Evolutionary conservation across 2,329 filamentous ascomycete species (phyloP).

Genomic region (Penicillium oxalicum): DNA sequence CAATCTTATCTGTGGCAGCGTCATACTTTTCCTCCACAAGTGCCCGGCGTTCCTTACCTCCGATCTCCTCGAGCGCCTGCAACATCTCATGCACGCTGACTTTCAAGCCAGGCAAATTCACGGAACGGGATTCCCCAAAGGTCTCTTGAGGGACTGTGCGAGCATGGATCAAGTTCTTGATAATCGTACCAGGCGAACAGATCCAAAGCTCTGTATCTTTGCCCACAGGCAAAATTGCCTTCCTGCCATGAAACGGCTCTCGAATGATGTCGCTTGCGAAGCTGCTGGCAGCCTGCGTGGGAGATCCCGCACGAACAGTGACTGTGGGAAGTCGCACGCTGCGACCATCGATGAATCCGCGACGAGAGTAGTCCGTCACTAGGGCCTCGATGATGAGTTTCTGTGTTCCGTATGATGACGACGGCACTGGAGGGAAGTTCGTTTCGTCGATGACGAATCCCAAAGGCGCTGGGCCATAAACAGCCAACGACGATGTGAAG

Average conservation of each 20-base stretch:
- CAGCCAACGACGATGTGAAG: slow-evolving; percentile 46
- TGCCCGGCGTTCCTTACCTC: slow-evolving; percentile 50
- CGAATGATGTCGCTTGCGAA: slow-evolving; percentile 51
- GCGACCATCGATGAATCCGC: slow-evolving; percentile 45
- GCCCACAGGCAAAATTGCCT: slow-evolving; percentile 47
- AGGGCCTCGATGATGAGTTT: slow-evolving; percentile 48
- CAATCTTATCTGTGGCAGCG: slow-evolving; percentile 50
- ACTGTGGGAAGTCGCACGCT: slow-evolving; percentile 48
- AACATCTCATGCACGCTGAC: slow-evolving; percentile 57
- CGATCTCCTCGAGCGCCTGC: slow-evolving; percentile 52
- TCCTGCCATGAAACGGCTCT: slow-evolving; percentile 48
- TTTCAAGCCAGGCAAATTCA: slow-evolving; percentile 51
- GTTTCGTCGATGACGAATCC: slow-evolving; percentile 40
- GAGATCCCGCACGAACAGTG: slow-evolving; percentile 46
- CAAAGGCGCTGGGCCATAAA: slow-evolving; percentile 46
- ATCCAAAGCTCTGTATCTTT: slow-evolving; percentile 53
- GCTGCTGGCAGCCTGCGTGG: slow-evolving; percentile 47
- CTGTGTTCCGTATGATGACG: slow-evolving; percentile 48
- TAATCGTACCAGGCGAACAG: slow-evolving; percentile 50
- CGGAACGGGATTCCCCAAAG: slow-evolving; percentile 49
- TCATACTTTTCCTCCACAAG: slow-evolving; percentile 52
- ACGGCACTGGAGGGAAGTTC: slow-evolving; percentile 44
- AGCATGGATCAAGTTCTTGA: slow-evolving; percentile 51
- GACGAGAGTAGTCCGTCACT: slow-evolving; percentile 48
- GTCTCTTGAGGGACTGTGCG: slow-evolving; percentile 46